Base-by-base conservation (phyloP, 2,329 filamentous ascomycete species). In the Leptodontidium sp. region DNA sequence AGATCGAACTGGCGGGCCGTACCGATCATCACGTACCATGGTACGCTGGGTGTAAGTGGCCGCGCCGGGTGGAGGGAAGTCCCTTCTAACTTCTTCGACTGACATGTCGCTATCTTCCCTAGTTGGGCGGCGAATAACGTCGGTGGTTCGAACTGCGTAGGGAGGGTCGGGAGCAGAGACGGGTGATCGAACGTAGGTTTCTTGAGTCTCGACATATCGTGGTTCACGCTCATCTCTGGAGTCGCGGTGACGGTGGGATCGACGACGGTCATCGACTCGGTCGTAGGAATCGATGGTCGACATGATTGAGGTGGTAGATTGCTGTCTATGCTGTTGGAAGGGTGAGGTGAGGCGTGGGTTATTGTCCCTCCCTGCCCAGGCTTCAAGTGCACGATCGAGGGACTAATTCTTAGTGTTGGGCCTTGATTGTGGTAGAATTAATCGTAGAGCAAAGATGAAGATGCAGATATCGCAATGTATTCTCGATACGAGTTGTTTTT, bases 1-100 rank as follows among this genome's bases (percentile, higher is more conserved):
- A 74, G 90, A 84, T 68, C 90, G 87, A 73, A 85, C 76, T 87
- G 86, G 66, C 80, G 76, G 66, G 70, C 74, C 77, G 73, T 78
- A 79, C 70, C 76, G 75, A 68, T 78, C 74, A 61, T 75, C 73
- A 70, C 76, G 73, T 67, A 69, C 71, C 67, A 75, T 68, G 50
- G 71, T 68, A 40, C 75, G 70, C 64, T 72, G 72, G 55, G 70
- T 69, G 66, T 76, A 76, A 61, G 66, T 72, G 47, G 66, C 73
- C 35, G 70, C 69, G 11, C 68, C 71, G 15, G 76, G 89, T 7
- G 93, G 92, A 40, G 93, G 93, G 76, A 97, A 97, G 74, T 97
- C 92, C 73, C 93, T 90, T 72, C 89, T 88, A 69, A 97, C 89
- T 81, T 97, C 93, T 81, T 97, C 94, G 77, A 97, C 81, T 2